Conservation (phyloP, 768 basidiomycete species). For the Mycena metata region DNA sequence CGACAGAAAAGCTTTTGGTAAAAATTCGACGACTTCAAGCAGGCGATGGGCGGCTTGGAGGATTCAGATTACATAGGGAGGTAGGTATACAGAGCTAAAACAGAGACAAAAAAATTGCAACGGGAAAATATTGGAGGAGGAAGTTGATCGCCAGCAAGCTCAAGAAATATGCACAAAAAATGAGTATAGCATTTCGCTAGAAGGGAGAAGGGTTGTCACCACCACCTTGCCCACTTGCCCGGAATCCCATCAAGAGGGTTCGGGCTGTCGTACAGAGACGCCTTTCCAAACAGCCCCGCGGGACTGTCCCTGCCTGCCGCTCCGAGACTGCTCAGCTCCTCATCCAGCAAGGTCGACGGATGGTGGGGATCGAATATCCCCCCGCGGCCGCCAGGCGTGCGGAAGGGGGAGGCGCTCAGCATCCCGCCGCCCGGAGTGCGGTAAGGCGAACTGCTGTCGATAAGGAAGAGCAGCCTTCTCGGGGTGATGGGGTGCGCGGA, state of each 20-base stretch:
- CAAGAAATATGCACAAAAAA: slow-evolving; percentile 7
- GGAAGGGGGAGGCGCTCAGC: slow-evolving; percentile 55
- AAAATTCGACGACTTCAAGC: too few species aligned
- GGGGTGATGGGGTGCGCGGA: slow-evolving; percentile 57
- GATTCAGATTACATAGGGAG: too few species aligned
- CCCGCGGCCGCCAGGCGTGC: slow-evolving; percentile 59
- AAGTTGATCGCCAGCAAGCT: too few species aligned
- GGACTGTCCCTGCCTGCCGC: slow-evolving; percentile 71
- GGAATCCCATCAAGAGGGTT: slow-evolving; percentile 64
- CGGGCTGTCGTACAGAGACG: slow-evolving; percentile 81
- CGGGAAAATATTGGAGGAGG: not conserved
- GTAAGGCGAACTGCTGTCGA: slow-evolving; percentile 56
- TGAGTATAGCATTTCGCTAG: not conserved
- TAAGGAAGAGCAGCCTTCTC: slow-evolving; percentile 56
- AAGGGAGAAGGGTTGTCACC: slow-evolving; percentile 47
- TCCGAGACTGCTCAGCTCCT: slow-evolving; percentile 74
- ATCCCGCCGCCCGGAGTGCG: slow-evolving; percentile 51
- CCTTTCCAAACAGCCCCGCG: slow-evolving; percentile 74
- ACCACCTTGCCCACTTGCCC: slow-evolving; percentile 66
- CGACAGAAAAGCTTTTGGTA: too few species aligned
- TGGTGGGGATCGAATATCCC: slow-evolving; percentile 80
- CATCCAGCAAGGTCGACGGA: slow-evolving; percentile 75
- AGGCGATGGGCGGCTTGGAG: too few species aligned
- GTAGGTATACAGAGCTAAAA: not conserved
- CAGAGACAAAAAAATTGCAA: not conserved